phyloP scores from a whole-genome alignment of 441 rosid genomes.

The Adansonia grandidieri region DNA sequence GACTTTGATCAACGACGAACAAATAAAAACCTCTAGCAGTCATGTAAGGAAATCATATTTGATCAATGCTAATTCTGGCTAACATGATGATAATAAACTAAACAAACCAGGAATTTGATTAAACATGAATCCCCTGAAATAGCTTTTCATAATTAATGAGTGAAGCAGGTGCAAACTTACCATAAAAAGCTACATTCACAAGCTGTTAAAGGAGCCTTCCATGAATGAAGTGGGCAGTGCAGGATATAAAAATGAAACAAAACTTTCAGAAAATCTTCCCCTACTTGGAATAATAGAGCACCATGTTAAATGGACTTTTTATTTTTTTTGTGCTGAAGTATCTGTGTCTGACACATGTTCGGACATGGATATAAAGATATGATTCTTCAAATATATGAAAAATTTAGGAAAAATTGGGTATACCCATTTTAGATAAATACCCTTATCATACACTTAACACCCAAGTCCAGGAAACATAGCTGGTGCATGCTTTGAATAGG shows the following conservation, averaged over 20 bases:
- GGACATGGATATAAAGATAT: too few relatives aligned
- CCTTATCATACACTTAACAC: too few relatives aligned
- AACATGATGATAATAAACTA: background rate
- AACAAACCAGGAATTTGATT: too few relatives aligned
- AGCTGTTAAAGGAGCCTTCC: conserved; percentile 8
- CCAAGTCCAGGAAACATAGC: background rate
- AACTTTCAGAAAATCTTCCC: background rate
- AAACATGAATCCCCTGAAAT: conserved; percentile 1
- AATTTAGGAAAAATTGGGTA: too few relatives aligned
- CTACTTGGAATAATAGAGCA: background rate
- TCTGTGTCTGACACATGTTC: too few relatives aligned
- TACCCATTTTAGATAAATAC: too few relatives aligned
- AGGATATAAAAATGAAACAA: background rate
- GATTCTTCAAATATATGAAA: too few relatives aligned
- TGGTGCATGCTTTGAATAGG: background rate
- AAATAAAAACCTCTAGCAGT: background rate
- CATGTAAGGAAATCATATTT: background rate
- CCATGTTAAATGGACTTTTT: too few relatives aligned
- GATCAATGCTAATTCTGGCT: background rate
- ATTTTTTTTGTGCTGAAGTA: too few relatives aligned
- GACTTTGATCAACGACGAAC: background rate
- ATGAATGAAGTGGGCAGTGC: background rate
- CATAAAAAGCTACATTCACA: background rate
- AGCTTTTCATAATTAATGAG: background rate
- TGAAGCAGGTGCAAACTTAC: background rate